A percentile compares a stretch with the other conserved stretches of the same genome.
Evolutionary conservation across 345 rosid genomes (phyloP).

Genomic region (Microthlaspi erraticum): DNA sequence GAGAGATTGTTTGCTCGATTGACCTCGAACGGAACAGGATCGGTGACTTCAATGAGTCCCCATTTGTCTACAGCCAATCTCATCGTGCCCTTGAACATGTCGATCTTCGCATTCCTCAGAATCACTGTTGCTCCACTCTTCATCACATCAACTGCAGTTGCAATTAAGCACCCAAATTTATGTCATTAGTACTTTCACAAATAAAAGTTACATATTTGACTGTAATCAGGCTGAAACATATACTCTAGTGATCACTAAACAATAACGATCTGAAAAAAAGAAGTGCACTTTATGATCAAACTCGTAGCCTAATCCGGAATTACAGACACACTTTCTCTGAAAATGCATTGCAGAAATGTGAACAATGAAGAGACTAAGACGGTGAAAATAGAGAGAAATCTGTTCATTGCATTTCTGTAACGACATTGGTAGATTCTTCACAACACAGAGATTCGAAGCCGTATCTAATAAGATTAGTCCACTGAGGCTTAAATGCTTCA

Average conservation of each 20-base stretch:
- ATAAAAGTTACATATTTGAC: too few relatives aligned
- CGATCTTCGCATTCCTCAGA: slow-evolving; percentile 59
- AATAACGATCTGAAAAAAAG: neutral
- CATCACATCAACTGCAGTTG: slow-evolving; percentile 53
- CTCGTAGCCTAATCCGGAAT: too few relatives aligned
- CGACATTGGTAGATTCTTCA: too few relatives aligned
- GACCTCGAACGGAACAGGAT: slow-evolving; percentile 48
- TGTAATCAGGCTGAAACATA: neutral
- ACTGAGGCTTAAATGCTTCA: neutral
- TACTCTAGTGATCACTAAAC: slow-evolving; percentile 13
- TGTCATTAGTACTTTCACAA: too few relatives aligned
- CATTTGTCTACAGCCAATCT: slow-evolving; percentile 62
- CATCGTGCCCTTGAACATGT: slow-evolving; percentile 57
- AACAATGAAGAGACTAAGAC: too few relatives aligned
- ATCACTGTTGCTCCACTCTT: slow-evolving; percentile 49
- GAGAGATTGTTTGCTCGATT: slow-evolving; percentile 54
- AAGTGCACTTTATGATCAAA: too few relatives aligned
- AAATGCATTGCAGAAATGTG: too few relatives aligned
- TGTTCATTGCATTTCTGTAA: too few relatives aligned
- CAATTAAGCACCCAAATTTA: too few relatives aligned
- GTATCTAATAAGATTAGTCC: neutral
- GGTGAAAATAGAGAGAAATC: too few relatives aligned
- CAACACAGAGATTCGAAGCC: neutral
- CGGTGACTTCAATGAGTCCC: slow-evolving; percentile 55
- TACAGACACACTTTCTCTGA: too few relatives aligned